Conservation (phyloP, 768 basidiomycete species). For the Lactarius evosmus region DNA sequence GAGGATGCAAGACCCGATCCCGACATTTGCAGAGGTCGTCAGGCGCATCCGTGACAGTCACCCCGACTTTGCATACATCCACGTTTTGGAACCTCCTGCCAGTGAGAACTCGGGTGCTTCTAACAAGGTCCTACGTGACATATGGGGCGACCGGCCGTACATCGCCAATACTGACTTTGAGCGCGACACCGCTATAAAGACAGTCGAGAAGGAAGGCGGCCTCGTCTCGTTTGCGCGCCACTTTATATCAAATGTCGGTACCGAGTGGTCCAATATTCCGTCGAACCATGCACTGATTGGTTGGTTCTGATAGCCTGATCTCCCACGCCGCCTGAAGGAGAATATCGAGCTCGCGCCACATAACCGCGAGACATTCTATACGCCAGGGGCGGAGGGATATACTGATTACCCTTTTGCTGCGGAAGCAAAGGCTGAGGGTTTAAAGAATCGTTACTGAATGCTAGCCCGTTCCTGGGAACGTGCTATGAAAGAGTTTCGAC, state of each 20-base stretch:
- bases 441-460: neutral
- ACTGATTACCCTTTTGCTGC: slow-evolving; percentile 27
- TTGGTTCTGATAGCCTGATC: slow-evolving; percentile 21
- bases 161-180: slow-evolving; percentile 31
- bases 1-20: slow-evolving; percentile 30
- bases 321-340: slow-evolving; percentile 21
- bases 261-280: neutral
- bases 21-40: slow-evolving; percentile 33
- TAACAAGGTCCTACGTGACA: slow-evolving; percentile 29
- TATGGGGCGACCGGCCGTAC: slow-evolving; percentile 30
- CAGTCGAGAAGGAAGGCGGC: slow-evolving; percentile 21
- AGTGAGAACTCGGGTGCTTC: slow-evolving; percentile 11
- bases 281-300: neutral
- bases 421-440: neutral
- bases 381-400: slow-evolving; percentile 18
- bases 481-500: neutral
- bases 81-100: slow-evolving; percentile 34
- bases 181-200: slow-evolving; percentile 28
- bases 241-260: slow-evolving; percentile 21
- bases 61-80: slow-evolving; percentile 30
- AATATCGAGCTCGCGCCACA: neutral
- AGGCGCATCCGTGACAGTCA: slow-evolving; percentile 28
- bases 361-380: slow-evolving; percentile 1
- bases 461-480: neutral
- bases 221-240: slow-evolving; percentile 21